Evolutionary conservation across 2,329 filamentous ascomycete genomes (phyloP).

Genomic region (Hymenoscyphus occultus): DNA sequence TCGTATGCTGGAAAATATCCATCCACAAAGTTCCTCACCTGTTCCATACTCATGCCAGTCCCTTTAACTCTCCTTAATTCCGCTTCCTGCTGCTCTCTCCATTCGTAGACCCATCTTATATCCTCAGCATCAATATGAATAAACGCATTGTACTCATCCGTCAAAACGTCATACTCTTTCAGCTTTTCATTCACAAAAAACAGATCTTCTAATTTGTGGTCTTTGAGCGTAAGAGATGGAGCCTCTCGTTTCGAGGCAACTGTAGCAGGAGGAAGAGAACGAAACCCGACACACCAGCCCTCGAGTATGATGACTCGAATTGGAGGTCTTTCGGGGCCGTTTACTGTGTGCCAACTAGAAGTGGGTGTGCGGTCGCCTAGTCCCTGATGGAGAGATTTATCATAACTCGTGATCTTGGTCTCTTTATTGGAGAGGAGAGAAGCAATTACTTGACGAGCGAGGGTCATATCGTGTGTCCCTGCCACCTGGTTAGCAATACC

Average conservation of each 20-base stretch:
- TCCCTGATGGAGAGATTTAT: conserved; percentile 62
- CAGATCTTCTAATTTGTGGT: conserved; percentile 54
- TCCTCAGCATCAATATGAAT: conserved; percentile 64
- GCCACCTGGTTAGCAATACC: conserved; percentile 9
- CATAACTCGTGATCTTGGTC: conserved; percentile 60
- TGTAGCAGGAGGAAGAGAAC: conserved; percentile 46
- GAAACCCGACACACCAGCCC: conserved; percentile 71
- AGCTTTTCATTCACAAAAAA: conserved; percentile 58
- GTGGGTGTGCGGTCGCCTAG: conserved; percentile 59
- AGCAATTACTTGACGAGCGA: conserved; percentile 53
- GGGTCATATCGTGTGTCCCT: conserved; percentile 60
- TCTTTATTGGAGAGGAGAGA: conserved; percentile 46
- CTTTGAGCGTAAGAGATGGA: conserved; percentile 46
- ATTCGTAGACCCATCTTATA: conserved; percentile 61
- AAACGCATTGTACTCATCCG: conserved; percentile 58
- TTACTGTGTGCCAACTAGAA: conserved; percentile 49
- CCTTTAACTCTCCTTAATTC: conserved; percentile 55
- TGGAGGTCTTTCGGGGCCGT: conserved; percentile 28
- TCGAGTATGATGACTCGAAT: conserved; percentile 62
- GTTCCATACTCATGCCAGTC: conserved; percentile 61
- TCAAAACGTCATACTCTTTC: conserved; percentile 56
- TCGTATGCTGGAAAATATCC: conserved; percentile 56
- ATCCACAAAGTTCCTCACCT: conserved; percentile 64
- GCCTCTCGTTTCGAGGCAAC: conserved; percentile 44
- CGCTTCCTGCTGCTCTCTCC: conserved; percentile 64